These are phyloP conservation scores for Fusarium sp. DNA, from an alignment of 2,329 filamentous ascomycete genomes.

Conservation along the genomic window DNA sequence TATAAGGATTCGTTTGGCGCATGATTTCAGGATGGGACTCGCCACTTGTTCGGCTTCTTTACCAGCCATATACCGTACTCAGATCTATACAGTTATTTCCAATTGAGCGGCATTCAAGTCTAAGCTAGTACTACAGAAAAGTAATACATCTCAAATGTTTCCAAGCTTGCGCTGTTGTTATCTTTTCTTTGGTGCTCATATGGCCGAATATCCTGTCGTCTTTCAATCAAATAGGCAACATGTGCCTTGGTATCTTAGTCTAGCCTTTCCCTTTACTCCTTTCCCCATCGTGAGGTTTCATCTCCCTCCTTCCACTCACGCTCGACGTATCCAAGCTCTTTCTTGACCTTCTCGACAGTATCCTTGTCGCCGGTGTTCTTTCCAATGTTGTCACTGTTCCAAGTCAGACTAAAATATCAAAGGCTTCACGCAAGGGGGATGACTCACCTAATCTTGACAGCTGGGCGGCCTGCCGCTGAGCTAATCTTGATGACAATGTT, in stretches of 20 bases:
- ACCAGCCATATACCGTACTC: slow-evolving; percentile 4
- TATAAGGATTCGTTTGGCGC: neutral
- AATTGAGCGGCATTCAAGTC: neutral
- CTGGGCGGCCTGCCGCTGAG: slow-evolving; percentile 83
- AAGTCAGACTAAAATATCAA: slow-evolving; percentile 28
- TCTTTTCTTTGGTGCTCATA: slow-evolving; percentile 4
- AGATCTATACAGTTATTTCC: neutral
- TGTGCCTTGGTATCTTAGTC: slow-evolving; percentile 36
- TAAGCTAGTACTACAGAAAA: neutral
- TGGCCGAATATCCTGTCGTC: neutral
- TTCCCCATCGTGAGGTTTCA: slow-evolving; percentile 87
- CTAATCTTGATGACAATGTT: slow-evolving; percentile 99
- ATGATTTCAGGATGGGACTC: neutral
- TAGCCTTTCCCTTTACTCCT: slow-evolving; percentile 42
- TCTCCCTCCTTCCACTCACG: slow-evolving; percentile 87
- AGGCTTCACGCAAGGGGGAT: neutral
- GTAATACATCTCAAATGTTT: neutral
- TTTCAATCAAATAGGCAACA: slow-evolving; percentile 5
- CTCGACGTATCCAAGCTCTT: slow-evolving; percentile 87
- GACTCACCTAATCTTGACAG: slow-evolving; percentile 84
- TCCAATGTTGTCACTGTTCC: slow-evolving; percentile 78
- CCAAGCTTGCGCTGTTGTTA: neutral
- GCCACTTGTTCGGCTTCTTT: neutral
- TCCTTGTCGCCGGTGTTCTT: slow-evolving; percentile 94
- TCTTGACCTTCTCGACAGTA: slow-evolving; percentile 87